phyloP scores from a whole-genome alignment of 208 protist genomes.

The Angomonas desouzai region DNA sequence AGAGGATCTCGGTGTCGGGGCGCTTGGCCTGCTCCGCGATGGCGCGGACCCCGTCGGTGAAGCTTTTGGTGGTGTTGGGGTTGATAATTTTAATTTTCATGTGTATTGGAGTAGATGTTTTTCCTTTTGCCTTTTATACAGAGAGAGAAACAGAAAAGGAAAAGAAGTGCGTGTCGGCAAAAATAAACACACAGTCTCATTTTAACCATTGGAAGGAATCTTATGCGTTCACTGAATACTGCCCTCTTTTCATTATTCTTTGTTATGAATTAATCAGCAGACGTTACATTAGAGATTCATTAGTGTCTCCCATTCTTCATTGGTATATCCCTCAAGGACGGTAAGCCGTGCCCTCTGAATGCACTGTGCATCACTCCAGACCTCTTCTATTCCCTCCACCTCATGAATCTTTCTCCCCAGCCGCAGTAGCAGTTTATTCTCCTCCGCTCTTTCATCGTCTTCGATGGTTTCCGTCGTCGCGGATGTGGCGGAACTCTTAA shows the following conservation, averaged over 20 bases:
- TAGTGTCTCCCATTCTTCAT: constrained; percentile 54
- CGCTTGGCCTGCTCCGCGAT: not conserved
- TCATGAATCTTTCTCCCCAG: constrained; percentile 14
- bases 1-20: not conserved
- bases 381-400: not conserved
- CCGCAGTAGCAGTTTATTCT: constrained; percentile 24
- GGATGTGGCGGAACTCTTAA: not conserved
- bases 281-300: constrained; percentile 20
- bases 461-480: not conserved
- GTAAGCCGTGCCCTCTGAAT: constrained; percentile 33
- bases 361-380: constrained; percentile 18
- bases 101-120: not conserved
- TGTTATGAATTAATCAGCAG: not conserved
- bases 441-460: constrained; percentile 1
- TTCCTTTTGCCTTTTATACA: not conserved
- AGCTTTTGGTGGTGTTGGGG: not conserved
- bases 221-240: no score
- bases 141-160: not conserved
- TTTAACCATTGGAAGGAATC: no score
- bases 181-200: no score
- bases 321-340: constrained; percentile 45
- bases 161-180: no score
- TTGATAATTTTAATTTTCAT: not conserved
- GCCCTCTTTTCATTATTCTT: constrained; percentile 6
- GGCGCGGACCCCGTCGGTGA: not conserved